Evolutionary conservation across 768 basidiomycete genomes (phyloP), one percentile per base, ranked within the genome.

Genomic region (Termitomyces bulborhizus): DNA sequence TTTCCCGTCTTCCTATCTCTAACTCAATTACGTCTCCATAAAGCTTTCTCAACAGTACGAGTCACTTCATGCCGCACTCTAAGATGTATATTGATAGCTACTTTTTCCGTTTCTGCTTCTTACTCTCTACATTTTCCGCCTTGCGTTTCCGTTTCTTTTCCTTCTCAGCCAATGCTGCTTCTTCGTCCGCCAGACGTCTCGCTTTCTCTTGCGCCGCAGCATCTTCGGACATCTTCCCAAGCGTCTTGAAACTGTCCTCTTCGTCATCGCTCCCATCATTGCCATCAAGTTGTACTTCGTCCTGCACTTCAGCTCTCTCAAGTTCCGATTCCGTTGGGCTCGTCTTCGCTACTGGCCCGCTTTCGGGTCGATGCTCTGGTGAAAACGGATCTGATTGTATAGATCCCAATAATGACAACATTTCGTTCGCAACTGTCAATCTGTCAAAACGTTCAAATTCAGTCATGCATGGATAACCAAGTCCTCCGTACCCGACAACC

Each of bases 401-500:
- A 3, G 92, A 93, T 8, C 93, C 93, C 31, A 90, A 77, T 12
- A 97, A 71, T 2, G 93, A 95, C 18, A 97, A 72, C 92, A 96
- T 95, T 65, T 95, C 88, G 64, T 97, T 95, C 32, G 93, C 92
- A 34, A 94, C 82, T 13, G 86, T 93, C 56, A 94, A 68, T 26
- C 94, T 97, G 53, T 53, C 16, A 18, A 48, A 55, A 44, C 56
- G 46, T 34, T 29, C 49, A 59, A 60, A 21, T 63, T 46, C 29
- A 21, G 40, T 55, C 21, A 24, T 11, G 12, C 56, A 34, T 29
- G 43, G 57, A n/a, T 21, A 24, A 16, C 31, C 39, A 47, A 32
- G 46, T 52, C 2, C 42, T 26, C 72, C 84, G 55, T 63, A 91
- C 94, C 93, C 93, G 46, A 94, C 85, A 34, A 97, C 91, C 0